These are phyloP conservation scores for Gryganskiella cystojenkinii DNA, from an alignment of 192 early-diverging fungal genomes.

Conservation along the genomic window DNA sequence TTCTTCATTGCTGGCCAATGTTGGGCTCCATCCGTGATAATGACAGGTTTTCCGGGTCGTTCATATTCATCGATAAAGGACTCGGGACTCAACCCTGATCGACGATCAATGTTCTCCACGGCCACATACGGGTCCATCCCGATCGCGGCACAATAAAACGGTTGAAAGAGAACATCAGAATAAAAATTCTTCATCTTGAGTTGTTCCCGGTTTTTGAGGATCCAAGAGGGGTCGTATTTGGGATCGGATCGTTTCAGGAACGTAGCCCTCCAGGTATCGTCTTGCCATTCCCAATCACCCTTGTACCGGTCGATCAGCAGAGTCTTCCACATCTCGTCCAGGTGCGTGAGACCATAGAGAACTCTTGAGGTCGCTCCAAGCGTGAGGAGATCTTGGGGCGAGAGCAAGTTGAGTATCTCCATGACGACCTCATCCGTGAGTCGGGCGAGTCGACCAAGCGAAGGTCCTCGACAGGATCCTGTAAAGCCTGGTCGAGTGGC, in stretches of 20 bases:
- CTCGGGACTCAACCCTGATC: conserved; percentile 53
- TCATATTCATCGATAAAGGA: conserved; percentile 63
- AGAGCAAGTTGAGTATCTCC: conserved; percentile 55
- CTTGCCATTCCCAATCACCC: conserved; percentile 62
- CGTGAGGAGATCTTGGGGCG: conserved; percentile 41
- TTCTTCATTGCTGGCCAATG: conserved; percentile 68
- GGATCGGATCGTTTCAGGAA: conserved; percentile 51
- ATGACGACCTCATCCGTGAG: conserved; percentile 66
- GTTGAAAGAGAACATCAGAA: conserved; percentile 72
- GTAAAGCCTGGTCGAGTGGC: conserved; percentile 37
- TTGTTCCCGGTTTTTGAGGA: conserved; percentile 31
- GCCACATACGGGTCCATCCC: conserved; percentile 54
- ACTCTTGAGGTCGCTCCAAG: conserved; percentile 60
- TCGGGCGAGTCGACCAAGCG: conserved; percentile 58
- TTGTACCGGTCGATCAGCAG: conserved; percentile 59
- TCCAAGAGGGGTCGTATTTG: conserved; percentile 17
- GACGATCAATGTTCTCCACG: conserved; percentile 61
- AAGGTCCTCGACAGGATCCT: conserved; percentile 49
- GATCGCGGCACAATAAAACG: conserved; percentile 63
- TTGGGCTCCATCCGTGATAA: conserved; percentile 71
- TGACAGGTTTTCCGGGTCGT: conserved; percentile 65
- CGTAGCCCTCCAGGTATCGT: conserved; percentile 66
- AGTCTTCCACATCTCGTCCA: conserved; percentile 73
- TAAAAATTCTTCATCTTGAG: conserved; percentile 62
- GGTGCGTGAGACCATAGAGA: conserved; percentile 60